Evolutionary conservation across 1,284 basidiomycete species (phyloP).

Genomic region (Apiotrichum montevideense): DNA sequence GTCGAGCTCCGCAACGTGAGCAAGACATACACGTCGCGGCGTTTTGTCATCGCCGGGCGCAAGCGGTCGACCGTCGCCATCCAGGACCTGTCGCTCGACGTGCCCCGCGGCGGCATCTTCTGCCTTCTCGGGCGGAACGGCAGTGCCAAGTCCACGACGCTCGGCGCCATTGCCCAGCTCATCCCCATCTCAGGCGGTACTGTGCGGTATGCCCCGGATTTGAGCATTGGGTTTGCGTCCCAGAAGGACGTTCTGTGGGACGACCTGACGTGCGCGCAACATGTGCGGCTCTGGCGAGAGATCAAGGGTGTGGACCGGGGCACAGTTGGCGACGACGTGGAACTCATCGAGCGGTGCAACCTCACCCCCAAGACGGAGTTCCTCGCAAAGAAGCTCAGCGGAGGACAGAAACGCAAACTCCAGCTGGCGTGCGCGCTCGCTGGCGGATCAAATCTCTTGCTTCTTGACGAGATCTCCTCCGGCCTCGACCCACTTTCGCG

Average conservation of each 20-base stretch:
- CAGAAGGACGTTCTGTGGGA: slow-evolving; percentile 78
- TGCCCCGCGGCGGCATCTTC: slow-evolving; percentile 65
- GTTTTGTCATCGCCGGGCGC: slow-evolving; percentile 21
- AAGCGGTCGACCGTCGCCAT: slow-evolving; percentile 56
- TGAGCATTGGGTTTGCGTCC: slow-evolving; percentile 62
- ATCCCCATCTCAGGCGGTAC: slow-evolving; percentile 56
- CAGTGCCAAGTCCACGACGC: slow-evolving; percentile 69
- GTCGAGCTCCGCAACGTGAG: slow-evolving; percentile 22
- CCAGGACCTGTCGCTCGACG: slow-evolving; percentile 57
- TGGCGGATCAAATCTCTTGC: slow-evolving; percentile 58
- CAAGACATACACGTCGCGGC: slow-evolving; percentile 25
- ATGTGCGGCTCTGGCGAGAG: slow-evolving; percentile 63
- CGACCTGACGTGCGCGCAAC: slow-evolving; percentile 67
- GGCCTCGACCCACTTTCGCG: slow-evolving; percentile 73
- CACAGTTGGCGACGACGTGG: slow-evolving; percentile 49
- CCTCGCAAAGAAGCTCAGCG: slow-evolving; percentile 61
- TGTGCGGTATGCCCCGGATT: slow-evolving; percentile 54
- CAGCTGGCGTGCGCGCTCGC: slow-evolving; percentile 70
- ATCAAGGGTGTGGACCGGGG: slow-evolving; percentile 54
- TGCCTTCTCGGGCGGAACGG: slow-evolving; percentile 62
- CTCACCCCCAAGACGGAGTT: slow-evolving; percentile 61
- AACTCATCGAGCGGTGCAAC: slow-evolving; percentile 64
- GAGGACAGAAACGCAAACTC: slow-evolving; percentile 74
- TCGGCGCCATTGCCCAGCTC: slow-evolving; percentile 62
- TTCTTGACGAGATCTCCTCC: slow-evolving; percentile 68